A percentile compares a stretch with the other conserved stretches of the same genome.
Conservation (phyloP, 2,329 filamentous ascomycete species). For the Colletotrichum tropicicola region DNA sequence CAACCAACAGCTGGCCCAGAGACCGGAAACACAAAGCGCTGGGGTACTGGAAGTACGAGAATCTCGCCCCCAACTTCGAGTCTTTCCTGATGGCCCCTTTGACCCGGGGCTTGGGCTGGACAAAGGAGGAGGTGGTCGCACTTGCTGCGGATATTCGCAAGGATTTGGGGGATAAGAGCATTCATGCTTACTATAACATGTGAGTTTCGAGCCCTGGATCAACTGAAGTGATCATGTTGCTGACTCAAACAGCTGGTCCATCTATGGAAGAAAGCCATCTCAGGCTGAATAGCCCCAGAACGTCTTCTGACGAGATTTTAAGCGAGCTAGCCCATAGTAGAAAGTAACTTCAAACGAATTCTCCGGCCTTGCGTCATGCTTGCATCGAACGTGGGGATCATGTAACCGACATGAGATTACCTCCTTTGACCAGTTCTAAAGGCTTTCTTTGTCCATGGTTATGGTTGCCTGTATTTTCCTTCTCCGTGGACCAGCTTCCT, state of each 20-base stretch:
- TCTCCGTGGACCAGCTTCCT: no score
- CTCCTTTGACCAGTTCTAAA: no score
- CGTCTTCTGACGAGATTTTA: background rate
- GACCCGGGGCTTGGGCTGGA: slow-evolving; percentile 40
- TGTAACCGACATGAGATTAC: no score
- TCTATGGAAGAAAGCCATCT: background rate
- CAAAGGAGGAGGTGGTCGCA: background rate
- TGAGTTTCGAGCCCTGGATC: background rate
- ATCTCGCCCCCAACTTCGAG: slow-evolving; percentile 23
- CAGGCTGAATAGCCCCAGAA: background rate
- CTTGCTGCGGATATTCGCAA: background rate
- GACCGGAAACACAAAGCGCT: slow-evolving; percentile 39
- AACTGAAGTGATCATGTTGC: background rate
- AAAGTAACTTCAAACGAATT: no score
- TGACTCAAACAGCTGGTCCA: background rate
- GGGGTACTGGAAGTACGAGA: slow-evolving; percentile 29
- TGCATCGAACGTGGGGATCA: no score
- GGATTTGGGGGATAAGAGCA: background rate
- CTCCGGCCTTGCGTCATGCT: no score
- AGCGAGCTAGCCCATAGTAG: no score
- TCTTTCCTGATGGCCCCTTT: slow-evolving; percentile 46
- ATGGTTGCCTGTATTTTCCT: no score
- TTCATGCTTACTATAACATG: background rate
- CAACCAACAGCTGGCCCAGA: slow-evolving; percentile 40
- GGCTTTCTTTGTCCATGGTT: no score